A percentile compares a stretch with the other conserved stretches of the same genome.
These are phyloP conservation scores for Fusarium graminum DNA, from an alignment of 2,329 filamentous ascomycete species.

Conservation along the genomic window DNA sequence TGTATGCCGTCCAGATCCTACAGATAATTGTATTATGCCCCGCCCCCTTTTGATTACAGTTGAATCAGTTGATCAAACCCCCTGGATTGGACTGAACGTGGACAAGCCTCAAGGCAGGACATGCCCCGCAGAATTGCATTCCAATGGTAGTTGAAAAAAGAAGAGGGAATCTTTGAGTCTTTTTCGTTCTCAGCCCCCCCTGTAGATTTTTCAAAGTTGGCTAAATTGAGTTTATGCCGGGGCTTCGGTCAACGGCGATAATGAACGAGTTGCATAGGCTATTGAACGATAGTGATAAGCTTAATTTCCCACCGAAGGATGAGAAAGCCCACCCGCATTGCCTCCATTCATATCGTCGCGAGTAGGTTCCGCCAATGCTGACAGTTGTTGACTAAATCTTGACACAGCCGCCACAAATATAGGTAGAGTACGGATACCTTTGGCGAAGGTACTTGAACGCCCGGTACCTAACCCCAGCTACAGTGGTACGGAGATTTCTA, in stretches of 20 bases:
- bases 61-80: constrained; percentile 14
- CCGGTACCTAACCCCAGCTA: too few species aligned
- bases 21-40: constrained; percentile 8
- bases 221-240: constrained; percentile 25
- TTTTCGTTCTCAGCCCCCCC: constrained; percentile 3
- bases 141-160: constrained; percentile 6
- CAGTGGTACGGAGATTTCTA: not conserved
- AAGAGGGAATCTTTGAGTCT: not conserved
- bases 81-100: constrained; percentile 13
- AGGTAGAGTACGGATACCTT: constrained; percentile 10
- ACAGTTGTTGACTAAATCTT: constrained; percentile 42
- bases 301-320: constrained; percentile 15
- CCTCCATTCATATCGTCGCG: not conserved
- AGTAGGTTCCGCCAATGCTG: constrained; percentile 39
- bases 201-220: constrained; percentile 4
- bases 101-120: not conserved
- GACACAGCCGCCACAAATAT: constrained; percentile 25
- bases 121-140: constrained; percentile 10
- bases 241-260: constrained; percentile 1
- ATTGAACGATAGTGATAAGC: constrained; percentile 10
- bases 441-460: too few species aligned
- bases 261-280: not conserved
- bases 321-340: not conserved
- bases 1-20: constrained; percentile 1
- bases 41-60: constrained; percentile 28